Base-by-base conservation (phyloP, 768 basidiomycete species). In the Psilocybe tampanensis region DNA sequence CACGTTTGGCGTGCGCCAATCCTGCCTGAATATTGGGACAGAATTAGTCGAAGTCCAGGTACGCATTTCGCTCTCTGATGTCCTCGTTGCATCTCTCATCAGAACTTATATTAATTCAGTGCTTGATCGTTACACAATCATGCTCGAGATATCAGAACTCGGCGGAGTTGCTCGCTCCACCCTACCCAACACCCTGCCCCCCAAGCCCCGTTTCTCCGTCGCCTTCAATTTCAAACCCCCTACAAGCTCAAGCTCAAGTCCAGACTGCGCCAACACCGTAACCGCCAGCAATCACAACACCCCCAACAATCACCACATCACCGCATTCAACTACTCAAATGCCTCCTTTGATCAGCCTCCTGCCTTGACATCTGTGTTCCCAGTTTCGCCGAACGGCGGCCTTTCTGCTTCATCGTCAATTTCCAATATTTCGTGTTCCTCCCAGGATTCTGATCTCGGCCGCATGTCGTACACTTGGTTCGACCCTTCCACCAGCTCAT, bases 101-200 rank as follows among this genome's bases (percentile, higher is more conserved):
- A 5, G n/a, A 13, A 39, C 36, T 5, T n/a, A n/a, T 13, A 39
- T 39, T 39, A 39, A 15, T 39, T 13, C 24, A 66, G 64, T 29
- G 18, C 54, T 63, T 3, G 58, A 61, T 19, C 53, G 64, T 3
- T 63, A 60, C 36, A 63, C 64, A 9, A 59, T 63, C n/a, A 60
- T 59, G 34, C 56, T 60, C 13, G 64, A 66, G 4, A 55, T 66
- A 15, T 52, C 53, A 22, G 62, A 65, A 24, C 29, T 48, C 22
- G 47, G 56, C 8, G 45, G 47, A 3, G 17, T 48, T 3, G 41
- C 36, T 42, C 44, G 51, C 15, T 23, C 53, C 19, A 17, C 21
- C 22, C 36, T 39, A 3, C 32, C 26, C 19, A n/a, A 44, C 23
- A 47, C 23, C 17, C 15, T 48, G 29, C 21, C 44, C 2, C 47